phyloP scores from a whole-genome alignment of 495 filamentous ascomycete genomes.

The Penicillium angulare region DNA sequence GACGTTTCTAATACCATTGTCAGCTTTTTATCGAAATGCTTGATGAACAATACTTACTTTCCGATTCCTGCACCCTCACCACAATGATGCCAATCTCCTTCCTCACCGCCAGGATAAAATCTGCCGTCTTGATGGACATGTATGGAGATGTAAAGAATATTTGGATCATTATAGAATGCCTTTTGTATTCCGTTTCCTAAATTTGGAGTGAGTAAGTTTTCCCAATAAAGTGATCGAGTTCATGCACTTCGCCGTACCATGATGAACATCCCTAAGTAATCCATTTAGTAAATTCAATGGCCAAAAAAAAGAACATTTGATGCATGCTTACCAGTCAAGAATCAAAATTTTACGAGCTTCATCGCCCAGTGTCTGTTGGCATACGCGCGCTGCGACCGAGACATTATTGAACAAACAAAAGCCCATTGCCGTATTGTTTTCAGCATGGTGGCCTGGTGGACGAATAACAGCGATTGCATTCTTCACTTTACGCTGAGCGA shows the following conservation, averaged over 20 bases:
- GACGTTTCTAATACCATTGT: slow-evolving; percentile 62
- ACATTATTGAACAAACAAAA: slow-evolving; percentile 99
- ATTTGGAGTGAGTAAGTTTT: slow-evolving; percentile 19
- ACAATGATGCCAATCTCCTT: slow-evolving; percentile 74
- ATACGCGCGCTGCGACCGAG: slow-evolving; percentile 80
- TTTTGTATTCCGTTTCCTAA: slow-evolving; percentile 93
- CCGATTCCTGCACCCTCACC: slow-evolving; percentile 74
- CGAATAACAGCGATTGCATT: slow-evolving; percentile 95
- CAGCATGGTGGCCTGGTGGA: slow-evolving; percentile 94
- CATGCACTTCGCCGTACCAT: slow-evolving; percentile 51
- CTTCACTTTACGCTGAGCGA: slow-evolving; percentile 75
- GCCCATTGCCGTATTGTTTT: slow-evolving; percentile 77
- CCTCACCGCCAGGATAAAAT: slow-evolving; percentile 81
- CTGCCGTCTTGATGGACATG: slow-evolving; percentile 79
- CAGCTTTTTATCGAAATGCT: slow-evolving; percentile 4
- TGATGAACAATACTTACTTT: slow-evolving; percentile 37
- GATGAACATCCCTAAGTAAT: slow-evolving; percentile 57
- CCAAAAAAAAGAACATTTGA: not conserved
- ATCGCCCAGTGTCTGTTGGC: slow-evolving; percentile 72
- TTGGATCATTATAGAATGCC: slow-evolving; percentile 91
- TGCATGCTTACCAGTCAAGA: slow-evolving; percentile 83
- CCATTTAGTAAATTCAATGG: slow-evolving; percentile 22
- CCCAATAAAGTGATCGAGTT: not conserved
- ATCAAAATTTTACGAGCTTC: slow-evolving; percentile 84
- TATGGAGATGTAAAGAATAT: slow-evolving; percentile 94